phyloP scores from a whole-genome alignment of 1,284 basidiomycete species.

The Apiotrichum akiyoshidainum region DNA sequence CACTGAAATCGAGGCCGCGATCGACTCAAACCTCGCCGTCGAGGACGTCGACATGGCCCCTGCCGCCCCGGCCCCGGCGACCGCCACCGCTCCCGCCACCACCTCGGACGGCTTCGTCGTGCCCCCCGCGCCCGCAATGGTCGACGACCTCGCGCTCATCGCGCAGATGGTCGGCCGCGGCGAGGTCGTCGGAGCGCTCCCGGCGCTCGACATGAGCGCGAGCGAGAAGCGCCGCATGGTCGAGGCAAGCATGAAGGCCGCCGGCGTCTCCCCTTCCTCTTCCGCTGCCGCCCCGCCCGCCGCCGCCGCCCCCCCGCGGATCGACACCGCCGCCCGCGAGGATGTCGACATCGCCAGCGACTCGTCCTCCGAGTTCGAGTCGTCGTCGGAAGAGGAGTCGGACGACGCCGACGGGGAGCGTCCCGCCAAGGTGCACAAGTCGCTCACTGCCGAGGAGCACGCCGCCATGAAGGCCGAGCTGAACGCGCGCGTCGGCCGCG shows the following conservation, averaged over 20 bases:
- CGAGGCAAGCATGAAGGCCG: slow-evolving; percentile 29
- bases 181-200: slow-evolving; percentile 40
- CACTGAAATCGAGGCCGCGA: slow-evolving; percentile 14
- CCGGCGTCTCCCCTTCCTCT: neutral
- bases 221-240: slow-evolving; percentile 38
- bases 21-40: slow-evolving; percentile 5
- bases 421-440: slow-evolving; percentile 3
- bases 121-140: slow-evolving; percentile 23
- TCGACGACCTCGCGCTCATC: slow-evolving; percentile 44
- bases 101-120: slow-evolving; percentile 11
- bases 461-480: slow-evolving; percentile 26
- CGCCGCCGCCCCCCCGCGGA: neutral
- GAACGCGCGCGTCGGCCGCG: slow-evolving; percentile 20
- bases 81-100: neutral
- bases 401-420: slow-evolving; percentile 21
- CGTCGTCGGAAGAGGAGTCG: slow-evolving; percentile 27
- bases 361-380: slow-evolving; percentile 32
- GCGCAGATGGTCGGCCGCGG: slow-evolving; percentile 43
- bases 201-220: slow-evolving; percentile 31
- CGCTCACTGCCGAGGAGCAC: slow-evolving; percentile 31
- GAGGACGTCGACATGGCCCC: neutral
- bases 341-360: slow-evolving; percentile 20
- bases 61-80: neutral
- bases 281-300: neutral
- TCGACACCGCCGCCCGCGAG: neutral